Percentiles rank a stretch among this genome's conserved stretches.
Evolutionary conservation across 441 rosid genomes (phyloP).

Genomic region (Isatis lusitanica): DNA sequence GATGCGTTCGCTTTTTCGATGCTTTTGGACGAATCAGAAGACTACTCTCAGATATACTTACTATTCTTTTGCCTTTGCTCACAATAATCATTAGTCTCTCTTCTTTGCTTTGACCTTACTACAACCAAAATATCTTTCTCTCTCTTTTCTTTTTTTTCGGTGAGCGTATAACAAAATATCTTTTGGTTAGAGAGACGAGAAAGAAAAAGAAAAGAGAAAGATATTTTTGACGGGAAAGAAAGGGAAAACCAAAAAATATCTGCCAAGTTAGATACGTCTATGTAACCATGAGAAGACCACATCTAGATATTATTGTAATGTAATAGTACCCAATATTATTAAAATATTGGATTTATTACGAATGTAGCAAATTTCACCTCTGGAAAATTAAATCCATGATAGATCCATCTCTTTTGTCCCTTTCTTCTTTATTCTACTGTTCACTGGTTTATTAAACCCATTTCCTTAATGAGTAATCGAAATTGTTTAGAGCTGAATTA

Average conservation of each 20-base stretch:
- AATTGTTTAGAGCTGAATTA: neutral
- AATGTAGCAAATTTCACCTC: neutral
- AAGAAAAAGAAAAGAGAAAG: neutral
- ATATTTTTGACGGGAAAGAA: slow-evolving; percentile 21
- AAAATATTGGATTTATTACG: neutral
- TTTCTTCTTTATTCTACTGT: neutral
- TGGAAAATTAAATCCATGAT: neutral
- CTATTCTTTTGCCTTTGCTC: neutral
- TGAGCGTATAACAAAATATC: slow-evolving; percentile 18
- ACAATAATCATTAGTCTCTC: neutral
- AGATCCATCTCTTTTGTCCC: neutral
- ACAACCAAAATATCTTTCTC: slow-evolving; percentile 26
- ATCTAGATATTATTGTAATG: slow-evolving; percentile 3
- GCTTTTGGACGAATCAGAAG: slow-evolving; percentile 31
- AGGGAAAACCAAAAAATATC: slow-evolving; percentile 23
- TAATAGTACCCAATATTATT: neutral
- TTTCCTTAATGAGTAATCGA: neutral
- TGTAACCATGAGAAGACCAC: neutral
- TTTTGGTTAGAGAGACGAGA: neutral
- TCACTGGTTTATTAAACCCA: neutral
- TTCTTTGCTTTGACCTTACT: slow-evolving; percentile 29
- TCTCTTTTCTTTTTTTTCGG: neutral
- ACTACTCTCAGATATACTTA: neutral
- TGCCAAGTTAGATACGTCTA: slow-evolving; percentile 29
- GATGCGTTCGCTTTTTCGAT: neutral